Evolutionary conservation across 768 basidiomycete species (phyloP).

Genomic region (Trametopsis cervina): DNA sequence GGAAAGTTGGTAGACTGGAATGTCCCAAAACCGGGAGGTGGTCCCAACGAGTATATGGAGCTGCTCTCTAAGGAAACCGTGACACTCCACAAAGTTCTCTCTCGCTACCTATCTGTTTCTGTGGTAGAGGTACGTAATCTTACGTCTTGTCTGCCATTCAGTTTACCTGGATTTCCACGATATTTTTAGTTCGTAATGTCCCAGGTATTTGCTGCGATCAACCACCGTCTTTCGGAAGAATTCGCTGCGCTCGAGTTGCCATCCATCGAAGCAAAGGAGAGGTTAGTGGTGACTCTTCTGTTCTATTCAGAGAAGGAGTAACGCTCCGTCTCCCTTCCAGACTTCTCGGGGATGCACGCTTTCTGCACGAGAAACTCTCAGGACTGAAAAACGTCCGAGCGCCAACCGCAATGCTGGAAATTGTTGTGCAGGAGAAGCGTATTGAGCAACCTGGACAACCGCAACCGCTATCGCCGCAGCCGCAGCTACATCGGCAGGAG

Average conservation of each 20-base stretch:
- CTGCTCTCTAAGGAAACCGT: slow-evolving; percentile 91
- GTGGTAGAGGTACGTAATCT: slow-evolving; percentile 69
- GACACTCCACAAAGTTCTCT: slow-evolving; percentile 91
- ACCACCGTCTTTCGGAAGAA: slow-evolving; percentile 84
- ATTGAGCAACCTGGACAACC: slow-evolving; percentile 7
- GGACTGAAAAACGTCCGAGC: slow-evolving; percentile 63
- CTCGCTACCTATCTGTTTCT: slow-evolving; percentile 73
- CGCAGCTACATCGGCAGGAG: neutral
- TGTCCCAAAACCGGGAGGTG: slow-evolving; percentile 48
- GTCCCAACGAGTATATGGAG: slow-evolving; percentile 87
- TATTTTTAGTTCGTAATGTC: slow-evolving; percentile 76
- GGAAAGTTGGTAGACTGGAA: slow-evolving; percentile 75
- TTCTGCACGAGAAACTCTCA: slow-evolving; percentile 69
- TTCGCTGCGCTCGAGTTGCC: slow-evolving; percentile 79
- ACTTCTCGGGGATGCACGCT: slow-evolving; percentile 72
- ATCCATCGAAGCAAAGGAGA: slow-evolving; percentile 75
- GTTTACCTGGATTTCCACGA: neutral
- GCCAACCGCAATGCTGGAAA: slow-evolving; percentile 76
- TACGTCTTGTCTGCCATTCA: neutral
- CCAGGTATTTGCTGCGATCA: slow-evolving; percentile 91
- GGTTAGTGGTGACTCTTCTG: slow-evolving; percentile 38
- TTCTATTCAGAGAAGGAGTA: neutral
- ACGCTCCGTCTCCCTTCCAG: slow-evolving; percentile 32
- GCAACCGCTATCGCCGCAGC: slow-evolving; percentile 3
- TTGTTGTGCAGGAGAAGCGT: slow-evolving; percentile 73